Base-by-base conservation (phyloP, 2,329 filamentous ascomycete species). In the Chalara sp. region DNA sequence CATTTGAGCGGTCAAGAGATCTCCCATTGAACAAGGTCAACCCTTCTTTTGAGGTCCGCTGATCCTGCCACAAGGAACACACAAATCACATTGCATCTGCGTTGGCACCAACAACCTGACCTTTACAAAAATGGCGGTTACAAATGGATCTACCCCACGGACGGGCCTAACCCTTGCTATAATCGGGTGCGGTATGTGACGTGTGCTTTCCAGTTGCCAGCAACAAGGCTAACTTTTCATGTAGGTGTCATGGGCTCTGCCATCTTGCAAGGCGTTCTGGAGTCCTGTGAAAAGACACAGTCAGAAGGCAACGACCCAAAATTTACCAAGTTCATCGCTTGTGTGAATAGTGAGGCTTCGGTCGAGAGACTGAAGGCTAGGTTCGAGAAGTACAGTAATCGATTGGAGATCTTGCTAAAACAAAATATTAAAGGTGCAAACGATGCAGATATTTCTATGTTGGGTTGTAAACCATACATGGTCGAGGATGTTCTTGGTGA, bases 381-480 rank as follows among this genome's bases (percentile, higher is more conserved):
- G 43, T 71, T 72, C 47, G n/a, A 60, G 4, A 29, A 62, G 3
- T 59, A 67, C 12, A 53, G 56, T 0, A 51, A 53, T 30, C 45
- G 46, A 6, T 31, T 66, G 13, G 62, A 64, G 6, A 57, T 67
- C 1, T 59, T 70, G 2, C 63, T 63, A 4, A 65, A 67, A 5
- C 79, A 89, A 58, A 93, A 95, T 67, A 69, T 90, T 32, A 68
- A 75, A 31, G 83, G 87, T 2, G 82, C 84, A 31, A 70, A 80
- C 58, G 72, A 83, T 61, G 81, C 86, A 21, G 86, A 95, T 64
- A 78, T 95, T 40, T 69, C 95, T 39, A 74, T 95, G 32, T 76
- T 95, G 1, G 83, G 81, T 29, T 95, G 89, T 76, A 93, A 95
- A 69, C 87, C 89, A 0, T 80, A 86, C 65, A 84, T 86, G 74